These are phyloP conservation scores for Gossypium herbaceum DNA, from an alignment of 345 rosid species.

Conservation along the genomic window DNA sequence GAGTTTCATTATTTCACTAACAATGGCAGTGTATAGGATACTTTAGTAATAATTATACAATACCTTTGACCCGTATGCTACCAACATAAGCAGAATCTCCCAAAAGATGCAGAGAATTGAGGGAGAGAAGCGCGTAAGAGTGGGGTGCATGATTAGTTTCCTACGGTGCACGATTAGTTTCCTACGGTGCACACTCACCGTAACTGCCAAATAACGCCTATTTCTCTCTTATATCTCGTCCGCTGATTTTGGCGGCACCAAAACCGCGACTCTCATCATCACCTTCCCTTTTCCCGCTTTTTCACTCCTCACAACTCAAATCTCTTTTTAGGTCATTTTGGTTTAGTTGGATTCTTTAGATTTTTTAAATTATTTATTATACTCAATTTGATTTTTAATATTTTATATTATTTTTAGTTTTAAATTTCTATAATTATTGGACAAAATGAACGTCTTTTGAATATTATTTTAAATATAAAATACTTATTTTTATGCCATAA, in stretches of 20 bases:
- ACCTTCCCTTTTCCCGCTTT: background rate
- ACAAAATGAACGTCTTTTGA: no score
- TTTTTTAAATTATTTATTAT: no score
- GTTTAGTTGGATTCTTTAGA: no score
- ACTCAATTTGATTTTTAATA: no score
- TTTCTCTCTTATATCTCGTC: conserved; percentile 26
- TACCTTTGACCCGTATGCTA: no score
- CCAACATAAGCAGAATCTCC: background rate
- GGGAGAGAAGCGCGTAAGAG: background rate
- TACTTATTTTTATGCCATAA: no score
- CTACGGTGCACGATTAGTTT: background rate
- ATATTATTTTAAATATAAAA: no score
- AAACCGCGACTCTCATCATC: conserved; percentile 45
- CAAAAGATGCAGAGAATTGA: background rate
- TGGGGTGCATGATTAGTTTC: background rate
- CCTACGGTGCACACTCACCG: background rate
- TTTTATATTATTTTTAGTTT: no score
- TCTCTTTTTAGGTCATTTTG: background rate
- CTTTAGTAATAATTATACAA: no score
- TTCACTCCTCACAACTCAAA: conserved; percentile 12
- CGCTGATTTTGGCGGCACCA: conserved; percentile 87
- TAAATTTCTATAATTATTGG: no score
- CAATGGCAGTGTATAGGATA: no score
- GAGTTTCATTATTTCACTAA: no score
- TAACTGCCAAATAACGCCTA: conserved; percentile 49